phyloP scores from a whole-genome alignment of 805 yeast species.

The Henningerozyma blattae region DNA sequence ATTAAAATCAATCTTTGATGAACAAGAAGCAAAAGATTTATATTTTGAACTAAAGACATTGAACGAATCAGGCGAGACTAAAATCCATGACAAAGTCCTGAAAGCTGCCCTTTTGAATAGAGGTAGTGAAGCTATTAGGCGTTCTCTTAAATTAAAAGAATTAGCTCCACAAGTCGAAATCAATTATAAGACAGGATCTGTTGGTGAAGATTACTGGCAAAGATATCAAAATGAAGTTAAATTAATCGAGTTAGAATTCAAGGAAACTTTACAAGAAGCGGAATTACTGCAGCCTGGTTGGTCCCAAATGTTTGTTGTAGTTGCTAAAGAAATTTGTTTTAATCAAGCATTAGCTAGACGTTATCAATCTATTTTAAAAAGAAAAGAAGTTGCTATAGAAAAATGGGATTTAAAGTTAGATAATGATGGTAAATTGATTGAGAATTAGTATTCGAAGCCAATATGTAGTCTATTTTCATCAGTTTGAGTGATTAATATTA shows the following conservation, averaged over 20 bases:
- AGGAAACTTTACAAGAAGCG: conserved; percentile 65
- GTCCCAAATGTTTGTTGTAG: conserved; percentile 63
- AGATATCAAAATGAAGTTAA: conserved; percentile 69
- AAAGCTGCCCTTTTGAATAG: conserved; percentile 56
- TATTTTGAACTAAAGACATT: conserved; percentile 46
- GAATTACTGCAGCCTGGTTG: conserved; percentile 66
- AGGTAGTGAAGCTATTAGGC: conserved; percentile 81
- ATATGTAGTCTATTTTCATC: no score
- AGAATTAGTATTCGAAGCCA: no score
- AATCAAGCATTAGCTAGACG: conserved; percentile 87
- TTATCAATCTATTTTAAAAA: conserved; percentile 27
- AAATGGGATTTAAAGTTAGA: conserved; percentile 23
- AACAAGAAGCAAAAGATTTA: conserved; percentile 52
- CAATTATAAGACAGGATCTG: conserved; percentile 76
- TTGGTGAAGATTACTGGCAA: conserved; percentile 82
- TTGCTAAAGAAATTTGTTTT: conserved; percentile 81
- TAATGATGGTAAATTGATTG: conserved; percentile 18
- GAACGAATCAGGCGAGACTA: conserved; percentile 8
- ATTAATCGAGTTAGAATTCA: conserved; percentile 69
- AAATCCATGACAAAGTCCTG: conserved; percentile 67
- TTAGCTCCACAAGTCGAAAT: conserved; percentile 54
- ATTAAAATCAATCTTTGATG: conserved; percentile 63
- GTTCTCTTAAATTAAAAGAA: conserved; percentile 75
- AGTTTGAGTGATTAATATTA: no score
- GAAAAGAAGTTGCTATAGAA: conserved; percentile 24